These are phyloP conservation scores for Trichosporon sp. DNA, from an alignment of 1,284 basidiomycete genomes.

Conservation along the genomic window DNA sequence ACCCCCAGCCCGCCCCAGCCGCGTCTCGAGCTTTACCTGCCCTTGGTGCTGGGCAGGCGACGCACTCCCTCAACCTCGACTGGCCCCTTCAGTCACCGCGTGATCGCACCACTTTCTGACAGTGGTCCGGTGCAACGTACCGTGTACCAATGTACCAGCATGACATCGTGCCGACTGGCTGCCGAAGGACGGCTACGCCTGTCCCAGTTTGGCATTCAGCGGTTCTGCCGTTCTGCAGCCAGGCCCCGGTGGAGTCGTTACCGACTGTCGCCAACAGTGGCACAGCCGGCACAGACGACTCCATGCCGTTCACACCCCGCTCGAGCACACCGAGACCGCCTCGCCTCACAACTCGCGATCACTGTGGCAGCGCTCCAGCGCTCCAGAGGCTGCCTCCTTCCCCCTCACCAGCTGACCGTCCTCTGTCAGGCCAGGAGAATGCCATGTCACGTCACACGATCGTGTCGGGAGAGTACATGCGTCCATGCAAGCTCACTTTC, in stretches of 20 bases:
- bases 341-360: not conserved
- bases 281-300: not conserved
- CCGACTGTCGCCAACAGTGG: not conserved
- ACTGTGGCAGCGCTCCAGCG: conserved; percentile 1
- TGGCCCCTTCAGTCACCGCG: not conserved
- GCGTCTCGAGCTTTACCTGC: too few species aligned
- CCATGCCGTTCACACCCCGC: not conserved
- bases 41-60: not conserved
- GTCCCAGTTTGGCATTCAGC: not conserved
- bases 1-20: too few species aligned
- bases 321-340: too few species aligned
- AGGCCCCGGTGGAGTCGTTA: not conserved
- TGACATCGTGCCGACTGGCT: not conserved
- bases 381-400: too few species aligned
- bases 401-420: too few species aligned
- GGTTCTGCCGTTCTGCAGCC: conserved; percentile 9
- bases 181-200: not conserved
- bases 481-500: too few species aligned
- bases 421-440: too few species aligned
- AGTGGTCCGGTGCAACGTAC: not conserved
- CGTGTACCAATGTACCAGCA: not conserved
- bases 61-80: not conserved
- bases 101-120: not conserved
- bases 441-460: too few species aligned
- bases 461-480: too few species aligned